phyloP scores from a whole-genome alignment of 1,284 basidiomycete species.

The Amylostereum areolatum region DNA sequence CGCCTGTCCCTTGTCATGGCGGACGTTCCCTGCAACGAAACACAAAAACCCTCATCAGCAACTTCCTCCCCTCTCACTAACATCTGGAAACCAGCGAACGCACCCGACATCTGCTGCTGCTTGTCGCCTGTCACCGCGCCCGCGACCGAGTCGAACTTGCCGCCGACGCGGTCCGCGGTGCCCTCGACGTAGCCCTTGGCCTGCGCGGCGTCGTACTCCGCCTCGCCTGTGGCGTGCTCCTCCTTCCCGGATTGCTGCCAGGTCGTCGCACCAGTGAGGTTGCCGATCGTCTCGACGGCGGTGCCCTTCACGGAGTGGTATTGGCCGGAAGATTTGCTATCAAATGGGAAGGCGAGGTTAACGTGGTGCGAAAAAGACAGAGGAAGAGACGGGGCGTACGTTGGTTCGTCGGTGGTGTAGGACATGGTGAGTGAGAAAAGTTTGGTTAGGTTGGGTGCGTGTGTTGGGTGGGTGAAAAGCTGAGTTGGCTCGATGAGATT shows the following conservation, averaged over 20 bases:
- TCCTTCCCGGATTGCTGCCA: constrained; percentile 56
- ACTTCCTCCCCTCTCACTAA: neutral
- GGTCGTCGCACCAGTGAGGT: constrained; percentile 36
- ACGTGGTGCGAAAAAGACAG: neutral
- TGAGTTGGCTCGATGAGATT: neutral
- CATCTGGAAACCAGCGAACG: constrained; percentile 13
- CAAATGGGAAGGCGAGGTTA: neutral
- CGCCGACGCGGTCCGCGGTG: constrained; percentile 47
- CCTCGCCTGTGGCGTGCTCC: constrained; percentile 62
- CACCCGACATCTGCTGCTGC: constrained; percentile 49
- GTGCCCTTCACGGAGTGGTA: constrained; percentile 56
- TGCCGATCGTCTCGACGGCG: constrained; percentile 51
- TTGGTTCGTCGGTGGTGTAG: neutral
- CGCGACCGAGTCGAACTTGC: constrained; percentile 62
- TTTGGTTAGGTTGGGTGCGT: neutral
- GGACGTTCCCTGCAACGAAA: constrained; percentile 19
- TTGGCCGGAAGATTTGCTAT: constrained; percentile 60
- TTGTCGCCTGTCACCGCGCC: constrained; percentile 65
- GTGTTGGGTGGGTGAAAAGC: neutral
- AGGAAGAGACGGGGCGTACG: neutral
- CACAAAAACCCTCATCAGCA: neutral
- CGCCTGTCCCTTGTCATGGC: constrained; percentile 34
- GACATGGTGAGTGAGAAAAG: neutral
- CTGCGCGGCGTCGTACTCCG: constrained; percentile 50
- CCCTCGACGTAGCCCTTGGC: constrained; percentile 55